A percentile compares a stretch with the other conserved stretches of the same genome.
These are phyloP conservation scores for Solanum virginianum DNA, from an alignment of 257 asterid species.

Conservation along the genomic window DNA sequence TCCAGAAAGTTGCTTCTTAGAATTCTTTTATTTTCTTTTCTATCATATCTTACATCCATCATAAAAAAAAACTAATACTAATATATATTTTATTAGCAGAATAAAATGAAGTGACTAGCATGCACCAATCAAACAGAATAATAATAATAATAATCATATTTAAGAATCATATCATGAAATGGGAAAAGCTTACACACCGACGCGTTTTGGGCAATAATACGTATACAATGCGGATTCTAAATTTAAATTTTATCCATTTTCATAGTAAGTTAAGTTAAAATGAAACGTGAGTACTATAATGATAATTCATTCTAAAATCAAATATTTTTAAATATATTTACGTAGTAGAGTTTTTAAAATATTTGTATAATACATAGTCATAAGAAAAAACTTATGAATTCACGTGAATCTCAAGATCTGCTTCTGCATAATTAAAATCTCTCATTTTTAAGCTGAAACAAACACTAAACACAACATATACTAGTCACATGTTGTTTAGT, in stretches of 20 bases:
- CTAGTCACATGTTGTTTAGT: too few species aligned
- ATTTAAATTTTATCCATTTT: rapidly evolving
- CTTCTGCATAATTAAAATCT: neutral
- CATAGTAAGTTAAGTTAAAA: neutral
- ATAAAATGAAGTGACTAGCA: neutral
- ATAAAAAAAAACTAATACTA: neutral
- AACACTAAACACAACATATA: too few species aligned
- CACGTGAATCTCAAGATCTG: neutral
- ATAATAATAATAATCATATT: neutral
- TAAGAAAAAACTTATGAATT: too few species aligned
- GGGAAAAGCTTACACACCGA: neutral
- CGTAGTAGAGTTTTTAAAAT: too few species aligned
- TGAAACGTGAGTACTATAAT: too few species aligned
- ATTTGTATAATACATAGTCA: too few species aligned
- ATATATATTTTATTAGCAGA: neutral
- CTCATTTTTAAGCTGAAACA: neutral
- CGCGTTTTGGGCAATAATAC: neutral
- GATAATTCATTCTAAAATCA: too few species aligned
- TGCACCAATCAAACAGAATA: neutral
- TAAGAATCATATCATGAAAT: neutral
- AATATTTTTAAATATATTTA: too few species aligned
- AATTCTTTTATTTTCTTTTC: neutral
- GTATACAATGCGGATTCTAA: neutral
- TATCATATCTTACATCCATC: neutral
- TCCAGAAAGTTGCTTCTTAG: neutral